These are phyloP conservation scores for Oryza rufipogon DNA, from an alignment of 176 grass and related monocot genomes.

Conservation along the genomic window DNA sequence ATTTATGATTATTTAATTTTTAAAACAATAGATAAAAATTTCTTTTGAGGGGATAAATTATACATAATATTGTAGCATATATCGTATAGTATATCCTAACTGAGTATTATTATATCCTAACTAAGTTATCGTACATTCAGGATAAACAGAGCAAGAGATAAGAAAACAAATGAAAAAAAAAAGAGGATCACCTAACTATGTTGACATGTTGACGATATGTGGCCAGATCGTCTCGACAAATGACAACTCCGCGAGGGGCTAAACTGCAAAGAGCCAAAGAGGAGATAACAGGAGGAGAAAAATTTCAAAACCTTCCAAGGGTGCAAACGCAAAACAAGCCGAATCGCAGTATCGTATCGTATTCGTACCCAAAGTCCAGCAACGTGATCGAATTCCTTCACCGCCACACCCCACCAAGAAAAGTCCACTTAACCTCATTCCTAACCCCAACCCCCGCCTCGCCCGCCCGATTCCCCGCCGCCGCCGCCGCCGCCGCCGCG, in stretches of 20 bases:
- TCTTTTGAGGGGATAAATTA: no score
- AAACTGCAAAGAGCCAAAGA: background rate
- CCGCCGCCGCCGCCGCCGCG: background rate
- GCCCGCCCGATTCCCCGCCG: constrained; percentile 21
- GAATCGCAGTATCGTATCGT: background rate
- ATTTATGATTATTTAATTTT: background rate
- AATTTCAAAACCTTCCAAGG: background rate
- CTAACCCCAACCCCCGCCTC: constrained; percentile 18
- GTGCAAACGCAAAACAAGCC: background rate
- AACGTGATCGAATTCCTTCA: constrained; percentile 28
- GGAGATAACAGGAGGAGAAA: background rate
- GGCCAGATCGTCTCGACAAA: background rate
- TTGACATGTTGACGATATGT: background rate
- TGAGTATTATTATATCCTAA: no score
- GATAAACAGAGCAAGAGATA: background rate
- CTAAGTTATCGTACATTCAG: background rate
- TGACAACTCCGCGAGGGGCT: background rate
- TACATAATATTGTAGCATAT: no score
- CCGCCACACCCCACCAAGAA: constrained; percentile 5
- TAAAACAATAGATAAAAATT: no score
- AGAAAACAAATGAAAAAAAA: background rate
- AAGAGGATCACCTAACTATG: background rate
- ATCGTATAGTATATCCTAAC: no score
- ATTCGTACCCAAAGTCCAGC: background rate
- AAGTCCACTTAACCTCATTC: constrained; percentile 32